Conservation (phyloP, 495 filamentous ascomycete genomes). For the Acidiella bohemica region DNA sequence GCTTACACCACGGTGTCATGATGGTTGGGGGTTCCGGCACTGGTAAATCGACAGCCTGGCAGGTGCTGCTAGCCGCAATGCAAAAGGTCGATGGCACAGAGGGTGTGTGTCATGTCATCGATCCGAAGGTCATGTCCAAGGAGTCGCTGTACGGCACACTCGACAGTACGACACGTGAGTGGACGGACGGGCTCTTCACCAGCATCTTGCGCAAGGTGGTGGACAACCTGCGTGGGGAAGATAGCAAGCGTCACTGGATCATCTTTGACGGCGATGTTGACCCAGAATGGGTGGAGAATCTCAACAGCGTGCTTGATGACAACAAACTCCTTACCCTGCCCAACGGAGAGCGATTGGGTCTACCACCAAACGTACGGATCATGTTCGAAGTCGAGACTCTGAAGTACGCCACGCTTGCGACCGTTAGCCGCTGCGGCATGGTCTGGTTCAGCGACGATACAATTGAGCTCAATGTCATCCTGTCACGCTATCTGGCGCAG, state of each 20-base stretch:
- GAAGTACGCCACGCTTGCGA: conserved; percentile 92
- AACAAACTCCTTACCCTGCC: conserved; percentile 94
- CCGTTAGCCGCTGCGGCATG: conserved; percentile 98
- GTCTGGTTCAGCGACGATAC: conserved; percentile 99
- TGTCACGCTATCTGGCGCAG: conserved; percentile 74
- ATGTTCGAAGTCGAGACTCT: conserved; percentile 99
- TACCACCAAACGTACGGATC: conserved; percentile 90
- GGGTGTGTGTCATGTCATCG: conserved; percentile 92
- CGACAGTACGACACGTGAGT: conserved; percentile 92
- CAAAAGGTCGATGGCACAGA: conserved; percentile 83
- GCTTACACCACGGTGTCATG: conserved; percentile 98
- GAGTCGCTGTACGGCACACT: conserved; percentile 89
- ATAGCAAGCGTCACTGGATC: conserved; percentile 95
- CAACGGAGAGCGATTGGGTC: conserved; percentile 90
- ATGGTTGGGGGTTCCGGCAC: conserved; percentile 95
- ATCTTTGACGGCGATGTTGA: conserved; percentile 98
- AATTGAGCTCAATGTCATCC: conserved; percentile 83
- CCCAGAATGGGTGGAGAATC: conserved; percentile 97
- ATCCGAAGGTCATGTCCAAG: conserved; percentile 99
- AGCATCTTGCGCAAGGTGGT: conserved; percentile 97
- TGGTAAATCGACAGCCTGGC: conserved; percentile 92
- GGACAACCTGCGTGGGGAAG: conserved; percentile 94
- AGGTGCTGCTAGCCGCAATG: conserved; percentile 80
- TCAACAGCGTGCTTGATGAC: conserved; percentile 98
- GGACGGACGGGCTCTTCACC: conserved; percentile 96